A percentile compares a stretch with the other conserved stretches of the same genome.
Evolutionary conservation across 2,329 filamentous ascomycete species (phyloP).

Genomic region (Daldinia sp.): DNA sequence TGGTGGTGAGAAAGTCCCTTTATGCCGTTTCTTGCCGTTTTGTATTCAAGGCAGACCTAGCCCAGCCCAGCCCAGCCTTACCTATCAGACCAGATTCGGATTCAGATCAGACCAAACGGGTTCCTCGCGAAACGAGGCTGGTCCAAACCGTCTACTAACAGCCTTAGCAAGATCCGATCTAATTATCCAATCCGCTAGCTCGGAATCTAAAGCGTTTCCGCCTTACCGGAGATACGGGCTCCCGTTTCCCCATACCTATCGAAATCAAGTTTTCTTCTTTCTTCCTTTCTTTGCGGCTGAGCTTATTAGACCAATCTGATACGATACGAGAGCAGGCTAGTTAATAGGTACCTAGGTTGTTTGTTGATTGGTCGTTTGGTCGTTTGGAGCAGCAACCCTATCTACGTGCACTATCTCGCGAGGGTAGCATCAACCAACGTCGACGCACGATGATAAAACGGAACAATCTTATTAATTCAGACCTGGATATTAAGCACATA

Average conservation of each 20-base stretch:
- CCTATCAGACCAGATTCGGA: background rate
- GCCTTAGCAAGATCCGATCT: background rate
- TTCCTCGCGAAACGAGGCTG: background rate
- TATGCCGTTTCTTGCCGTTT: too few species aligned
- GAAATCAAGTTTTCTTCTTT: background rate
- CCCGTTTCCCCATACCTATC: slow-evolving; percentile 24
- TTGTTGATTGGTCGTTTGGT: background rate
- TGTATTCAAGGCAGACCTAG: too few species aligned
- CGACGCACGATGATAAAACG: background rate
- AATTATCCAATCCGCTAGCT: slow-evolving; percentile 2
- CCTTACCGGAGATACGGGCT: slow-evolving; percentile 26
- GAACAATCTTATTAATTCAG: background rate
- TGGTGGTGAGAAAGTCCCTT: too few species aligned
- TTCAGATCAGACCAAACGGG: background rate
- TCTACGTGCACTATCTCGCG: background rate
- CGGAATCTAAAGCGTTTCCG: slow-evolving; percentile 8
- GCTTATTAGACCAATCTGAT: background rate
- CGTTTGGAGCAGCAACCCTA: background rate
- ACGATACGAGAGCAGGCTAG: background rate
- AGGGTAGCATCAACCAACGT: too few species aligned
- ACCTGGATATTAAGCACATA: too few species aligned
- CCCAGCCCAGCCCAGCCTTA: background rate
- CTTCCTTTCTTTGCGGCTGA: background rate
- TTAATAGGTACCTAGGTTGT: background rate
- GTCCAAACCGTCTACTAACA: too few species aligned